These are phyloP conservation scores for Cladosporium sp. DNA, from an alignment of 2,329 filamentous ascomycete genomes.

Conservation along the genomic window DNA sequence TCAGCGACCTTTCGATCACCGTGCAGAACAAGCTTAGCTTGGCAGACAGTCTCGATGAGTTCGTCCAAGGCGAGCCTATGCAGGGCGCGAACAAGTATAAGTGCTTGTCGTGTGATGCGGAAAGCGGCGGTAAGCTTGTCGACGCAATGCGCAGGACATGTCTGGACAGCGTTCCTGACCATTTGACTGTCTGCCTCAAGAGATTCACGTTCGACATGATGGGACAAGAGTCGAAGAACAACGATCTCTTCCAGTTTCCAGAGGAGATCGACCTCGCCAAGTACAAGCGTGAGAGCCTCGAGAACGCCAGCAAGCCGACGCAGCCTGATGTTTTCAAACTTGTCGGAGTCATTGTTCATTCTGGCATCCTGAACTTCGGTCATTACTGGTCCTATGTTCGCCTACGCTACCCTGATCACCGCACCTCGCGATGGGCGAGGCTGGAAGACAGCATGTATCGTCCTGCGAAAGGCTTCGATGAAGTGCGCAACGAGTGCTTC, in stretches of 20 bases:
- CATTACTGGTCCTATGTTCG: constrained; percentile 97
- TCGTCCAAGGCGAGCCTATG: constrained; percentile 94
- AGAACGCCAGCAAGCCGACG: constrained; percentile 56
- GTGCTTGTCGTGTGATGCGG: constrained; percentile 79
- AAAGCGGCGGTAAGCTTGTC: constrained; percentile 60
- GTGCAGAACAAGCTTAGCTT: constrained; percentile 88
- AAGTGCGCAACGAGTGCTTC: constrained; percentile 76
- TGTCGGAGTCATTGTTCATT: constrained; percentile 92
- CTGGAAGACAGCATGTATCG: constrained; percentile 82
- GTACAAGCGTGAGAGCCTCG: constrained; percentile 85
- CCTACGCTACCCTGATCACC: constrained; percentile 61
- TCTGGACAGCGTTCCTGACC: constrained; percentile 87
- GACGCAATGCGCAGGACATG: constrained; percentile 88
- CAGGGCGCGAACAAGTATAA: constrained; percentile 98
- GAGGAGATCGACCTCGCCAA: constrained; percentile 79
- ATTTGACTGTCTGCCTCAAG: constrained; percentile 93
- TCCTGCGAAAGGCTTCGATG: constrained; percentile 71
- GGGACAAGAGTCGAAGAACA: constrained; percentile 84
- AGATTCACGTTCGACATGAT: constrained; percentile 79
- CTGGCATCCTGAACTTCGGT: constrained; percentile 87
- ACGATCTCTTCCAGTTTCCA: constrained; percentile 91
- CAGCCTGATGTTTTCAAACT: constrained; percentile 82
- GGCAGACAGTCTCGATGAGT: constrained; percentile 87
- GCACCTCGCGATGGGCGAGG: constrained; percentile 70
- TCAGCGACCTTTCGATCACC: constrained; percentile 92